Evolutionary conservation across 495 filamentous ascomycete species (phyloP), one percentile per base, ranked within the genome.

Genomic region (Lasiosphaeria miniovina): DNA sequence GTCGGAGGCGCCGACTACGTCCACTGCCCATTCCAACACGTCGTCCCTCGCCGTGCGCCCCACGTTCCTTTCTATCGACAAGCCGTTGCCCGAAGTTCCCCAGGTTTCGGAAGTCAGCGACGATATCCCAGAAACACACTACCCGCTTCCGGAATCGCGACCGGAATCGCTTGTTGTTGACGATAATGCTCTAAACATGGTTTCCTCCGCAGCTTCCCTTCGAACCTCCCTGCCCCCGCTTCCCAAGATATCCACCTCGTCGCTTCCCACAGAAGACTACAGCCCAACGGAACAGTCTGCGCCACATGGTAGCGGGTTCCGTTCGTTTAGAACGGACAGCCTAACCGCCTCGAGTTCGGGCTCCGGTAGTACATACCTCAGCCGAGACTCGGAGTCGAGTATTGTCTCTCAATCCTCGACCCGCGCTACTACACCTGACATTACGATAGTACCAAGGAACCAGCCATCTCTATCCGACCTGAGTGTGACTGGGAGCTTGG

Each of bases 361-460:
- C 35, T 82, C 76, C 38, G 88, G 82, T 66, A 90, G 86, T 72
- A 94, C 89, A 3, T 91, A 89, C 66, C 79, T 86, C 57, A 89
- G 87, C 73, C 86, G 89, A 38, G 89, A 91, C 63, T 96, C 91
- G 2, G 91, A 93, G 66, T 84, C 86, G 63, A 94, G 90, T 67
- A 80, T 88, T 43, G 68, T 93, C 6, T 96, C 93, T 8, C 86
- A 87, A 67, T 85, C 84, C 3, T 98, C 93, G 14, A 97, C 93
- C 2, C 81, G 92, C 50, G 92, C 93, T 43, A 96, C 93, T 35
- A 96, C 91, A 0, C 93, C 93, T 40, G 93, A 96, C 56, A 74
- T 69, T 59, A 68, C 74, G 6, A 71, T 68, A 57, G 74, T 59
- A 31, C 72, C 76, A 60, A 74, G 74, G 64, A 65, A 72, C 72